Percentiles rank a stretch among this genome's conserved stretches.
Conservation (phyloP, 1,284 basidiomycete species). For the Hortiboletus rubellus region DNA sequence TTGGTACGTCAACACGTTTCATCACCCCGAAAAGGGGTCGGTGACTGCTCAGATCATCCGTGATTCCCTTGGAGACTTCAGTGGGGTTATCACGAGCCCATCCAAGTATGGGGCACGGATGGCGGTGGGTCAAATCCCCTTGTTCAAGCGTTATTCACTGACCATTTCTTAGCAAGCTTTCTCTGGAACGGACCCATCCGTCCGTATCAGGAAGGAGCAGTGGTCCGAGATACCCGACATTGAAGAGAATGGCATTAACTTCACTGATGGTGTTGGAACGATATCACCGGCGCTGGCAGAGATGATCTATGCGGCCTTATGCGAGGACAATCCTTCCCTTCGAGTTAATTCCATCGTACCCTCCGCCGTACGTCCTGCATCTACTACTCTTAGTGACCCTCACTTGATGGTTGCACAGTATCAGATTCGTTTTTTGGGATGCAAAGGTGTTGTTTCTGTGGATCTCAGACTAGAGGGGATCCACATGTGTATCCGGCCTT, state of each 20-base stretch:
- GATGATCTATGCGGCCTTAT: slow-evolving; percentile 58
- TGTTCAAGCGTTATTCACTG: background rate
- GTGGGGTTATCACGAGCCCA: slow-evolving; percentile 53
- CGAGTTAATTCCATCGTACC: slow-evolving; percentile 44
- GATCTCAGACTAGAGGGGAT: slow-evolving; percentile 53
- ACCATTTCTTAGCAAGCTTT: slow-evolving; percentile 58
- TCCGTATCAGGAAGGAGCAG: slow-evolving; percentile 52
- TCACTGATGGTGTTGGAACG: slow-evolving; percentile 77
- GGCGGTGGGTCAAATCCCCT: slow-evolving; percentile 37
- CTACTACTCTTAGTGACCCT: background rate
- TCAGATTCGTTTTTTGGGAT: slow-evolving; percentile 77
- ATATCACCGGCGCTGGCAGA: slow-evolving; percentile 61
- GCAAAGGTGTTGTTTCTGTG: slow-evolving; percentile 72
- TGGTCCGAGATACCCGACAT: slow-evolving; percentile 63
- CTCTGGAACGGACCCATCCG: slow-evolving; percentile 73
- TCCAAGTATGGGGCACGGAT: slow-evolving; percentile 78
- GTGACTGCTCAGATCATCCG: slow-evolving; percentile 60
- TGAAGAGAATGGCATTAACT: slow-evolving; percentile 43
- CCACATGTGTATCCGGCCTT: slow-evolving; percentile 61
- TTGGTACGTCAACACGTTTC: slow-evolving; percentile 70
- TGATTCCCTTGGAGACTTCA: slow-evolving; percentile 61
- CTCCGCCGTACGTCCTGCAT: slow-evolving; percentile 51
- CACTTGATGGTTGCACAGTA: slow-evolving; percentile 42
- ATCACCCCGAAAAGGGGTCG: slow-evolving; percentile 40
- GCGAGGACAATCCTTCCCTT: slow-evolving; percentile 42